phyloP scores from a whole-genome alignment of 2,329 filamentous ascomycete species.

The Acrodontium crateriforme region DNA sequence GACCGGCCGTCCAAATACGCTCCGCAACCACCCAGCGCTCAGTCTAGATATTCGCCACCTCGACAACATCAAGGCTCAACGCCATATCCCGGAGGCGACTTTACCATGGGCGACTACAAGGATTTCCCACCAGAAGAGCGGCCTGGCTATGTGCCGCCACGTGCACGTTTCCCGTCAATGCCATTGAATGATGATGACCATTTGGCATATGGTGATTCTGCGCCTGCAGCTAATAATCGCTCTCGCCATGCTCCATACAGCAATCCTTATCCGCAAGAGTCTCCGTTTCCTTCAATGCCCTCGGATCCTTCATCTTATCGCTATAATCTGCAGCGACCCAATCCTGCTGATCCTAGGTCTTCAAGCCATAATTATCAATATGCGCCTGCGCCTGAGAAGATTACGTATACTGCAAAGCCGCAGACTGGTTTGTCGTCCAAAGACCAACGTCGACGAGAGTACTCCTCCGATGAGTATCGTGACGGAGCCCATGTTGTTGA shows the following conservation, averaged over 20 bases:
- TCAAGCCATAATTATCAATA: slow-evolving; percentile 20
- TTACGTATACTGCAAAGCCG: slow-evolving; percentile 30
- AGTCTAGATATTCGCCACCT: slow-evolving; percentile 8
- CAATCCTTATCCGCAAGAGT: slow-evolving; percentile 1
- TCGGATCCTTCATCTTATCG: slow-evolving; percentile 8
- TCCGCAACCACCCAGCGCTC: slow-evolving; percentile 2
- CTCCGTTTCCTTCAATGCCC: slow-evolving; percentile 11
- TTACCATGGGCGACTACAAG: slow-evolving; percentile 31
- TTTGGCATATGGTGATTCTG: slow-evolving; percentile 18
- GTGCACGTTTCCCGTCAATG: slow-evolving; percentile 7
- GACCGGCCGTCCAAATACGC: slow-evolving; percentile 7
- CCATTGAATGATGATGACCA: slow-evolving; percentile 16
- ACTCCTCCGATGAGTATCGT: slow-evolving; percentile 6
- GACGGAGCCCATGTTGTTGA: slow-evolving; percentile 25
- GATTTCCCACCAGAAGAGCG: slow-evolving; percentile 32
- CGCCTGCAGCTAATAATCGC: slow-evolving; percentile 4
- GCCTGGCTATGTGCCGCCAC: slow-evolving; percentile 21
- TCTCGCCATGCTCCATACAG: slow-evolving; percentile 9
- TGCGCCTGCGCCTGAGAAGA: slow-evolving; percentile 25
- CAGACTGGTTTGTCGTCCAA: slow-evolving; percentile 3
- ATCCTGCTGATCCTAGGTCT: slow-evolving; percentile 11
- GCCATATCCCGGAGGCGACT: slow-evolving; percentile 17
- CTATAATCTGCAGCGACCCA: slow-evolving; percentile 1
- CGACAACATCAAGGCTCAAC: slow-evolving; percentile 14
- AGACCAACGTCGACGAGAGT: slow-evolving; percentile 9